Evolutionary conservation across 2,329 filamentous ascomycete species (phyloP).

Genomic region (Geoglossum cookeanum): DNA sequence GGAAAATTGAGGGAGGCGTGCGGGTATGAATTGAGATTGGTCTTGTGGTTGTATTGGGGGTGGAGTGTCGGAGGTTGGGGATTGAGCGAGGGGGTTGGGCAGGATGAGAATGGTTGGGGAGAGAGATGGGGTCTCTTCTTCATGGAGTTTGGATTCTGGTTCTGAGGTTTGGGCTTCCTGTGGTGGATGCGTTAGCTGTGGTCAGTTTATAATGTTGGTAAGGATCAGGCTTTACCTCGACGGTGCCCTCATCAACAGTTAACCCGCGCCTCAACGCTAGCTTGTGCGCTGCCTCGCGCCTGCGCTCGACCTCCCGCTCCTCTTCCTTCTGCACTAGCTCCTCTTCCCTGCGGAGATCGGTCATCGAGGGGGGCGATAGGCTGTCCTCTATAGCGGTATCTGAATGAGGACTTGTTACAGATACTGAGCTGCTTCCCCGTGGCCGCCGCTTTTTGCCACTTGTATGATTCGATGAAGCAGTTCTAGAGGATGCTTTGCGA

Average conservation of each 20-base stretch:
- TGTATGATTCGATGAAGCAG: conserved; percentile 23
- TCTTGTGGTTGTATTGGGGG: neutral
- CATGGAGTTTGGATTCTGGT: too few species aligned
- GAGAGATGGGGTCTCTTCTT: too few species aligned
- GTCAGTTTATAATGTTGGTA: too few species aligned
- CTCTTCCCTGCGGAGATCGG: conserved; percentile 38
- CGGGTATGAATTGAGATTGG: neutral
- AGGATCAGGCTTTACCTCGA: neutral
- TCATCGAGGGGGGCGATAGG: conserved; percentile 27
- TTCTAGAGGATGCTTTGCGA: conserved; percentile 27
- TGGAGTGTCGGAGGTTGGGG: neutral
- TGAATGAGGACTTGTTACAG: neutral
- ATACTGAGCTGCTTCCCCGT: neutral
- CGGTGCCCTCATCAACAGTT: conserved; percentile 3
- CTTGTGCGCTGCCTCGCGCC: conserved; percentile 33
- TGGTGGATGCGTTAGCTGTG: too few species aligned
- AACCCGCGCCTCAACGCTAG: conserved; percentile 36
- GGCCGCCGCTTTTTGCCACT: conserved; percentile 3
- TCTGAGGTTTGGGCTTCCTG: too few species aligned
- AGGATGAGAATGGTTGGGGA: too few species aligned
- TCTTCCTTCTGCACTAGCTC: conserved; percentile 33
- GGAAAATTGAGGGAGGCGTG: neutral
- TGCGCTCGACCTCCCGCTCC: conserved; percentile 33
- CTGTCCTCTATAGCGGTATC: neutral
- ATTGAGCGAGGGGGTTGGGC: too few species aligned